Conservation (phyloP, 1,284 basidiomycete species). For the Boletus mariae region DNA sequence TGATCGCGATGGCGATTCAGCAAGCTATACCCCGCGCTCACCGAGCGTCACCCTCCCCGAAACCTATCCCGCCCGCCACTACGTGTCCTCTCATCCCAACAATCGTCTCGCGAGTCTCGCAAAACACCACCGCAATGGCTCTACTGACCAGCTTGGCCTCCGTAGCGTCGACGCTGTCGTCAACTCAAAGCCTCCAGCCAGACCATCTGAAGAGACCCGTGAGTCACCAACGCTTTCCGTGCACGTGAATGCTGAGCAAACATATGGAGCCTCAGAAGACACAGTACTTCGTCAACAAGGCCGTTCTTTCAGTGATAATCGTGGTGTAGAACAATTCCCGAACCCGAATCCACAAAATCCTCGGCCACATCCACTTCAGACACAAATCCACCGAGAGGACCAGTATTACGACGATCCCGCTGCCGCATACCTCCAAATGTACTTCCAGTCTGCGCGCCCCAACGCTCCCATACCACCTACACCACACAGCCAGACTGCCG, state of each 20-base stretch:
- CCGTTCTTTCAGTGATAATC: conserved; percentile 18
- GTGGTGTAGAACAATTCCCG: conserved; percentile 16
- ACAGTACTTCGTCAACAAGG: conserved; percentile 18
- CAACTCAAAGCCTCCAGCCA: conserved; percentile 42
- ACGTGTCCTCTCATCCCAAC: conserved; percentile 18
- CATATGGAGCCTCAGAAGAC: conserved; percentile 10
- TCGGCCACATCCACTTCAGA: conserved; percentile 29
- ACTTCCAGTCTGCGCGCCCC: conserved; percentile 55
- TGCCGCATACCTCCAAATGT: conserved; percentile 55
- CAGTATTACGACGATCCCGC: conserved; percentile 50
- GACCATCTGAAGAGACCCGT: conserved; percentile 29
- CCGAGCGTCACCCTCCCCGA: conserved; percentile 58
- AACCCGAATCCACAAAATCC: conserved; percentile 13
- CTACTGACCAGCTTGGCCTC: conserved; percentile 59
- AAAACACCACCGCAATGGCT: conserved; percentile 40
- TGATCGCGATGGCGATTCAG: conserved; percentile 31
- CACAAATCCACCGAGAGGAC: conserved; percentile 27
- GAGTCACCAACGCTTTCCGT: conserved; percentile 17
- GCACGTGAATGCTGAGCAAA: conserved; percentile 17
- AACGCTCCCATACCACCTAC: conserved; percentile 73
- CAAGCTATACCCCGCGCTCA: conserved; percentile 69
- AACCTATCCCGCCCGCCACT: conserved; percentile 26
- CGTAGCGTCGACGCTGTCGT: conserved; percentile 52
- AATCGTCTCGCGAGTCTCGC: conserved; percentile 22
- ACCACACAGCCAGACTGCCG: conserved; percentile 67